Evolutionary conservation across 2,329 filamentous ascomycete species (phyloP).

Genomic region (Xylariomycetidae sp.): DNA sequence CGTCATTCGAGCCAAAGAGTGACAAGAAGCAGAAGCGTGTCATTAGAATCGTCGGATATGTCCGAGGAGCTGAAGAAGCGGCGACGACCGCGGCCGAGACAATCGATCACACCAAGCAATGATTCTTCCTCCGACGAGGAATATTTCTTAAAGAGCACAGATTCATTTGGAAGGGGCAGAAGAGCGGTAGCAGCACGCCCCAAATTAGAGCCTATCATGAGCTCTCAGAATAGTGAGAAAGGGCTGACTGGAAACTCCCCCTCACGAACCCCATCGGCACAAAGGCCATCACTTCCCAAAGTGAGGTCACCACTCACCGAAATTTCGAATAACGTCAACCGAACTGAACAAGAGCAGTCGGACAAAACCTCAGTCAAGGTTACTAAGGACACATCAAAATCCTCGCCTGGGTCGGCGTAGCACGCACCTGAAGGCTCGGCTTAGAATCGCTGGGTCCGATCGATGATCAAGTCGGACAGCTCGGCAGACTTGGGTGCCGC

Average conservation of each 20-base stretch:
- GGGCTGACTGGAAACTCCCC: constrained; percentile 11
- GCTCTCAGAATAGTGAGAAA: constrained; percentile 16
- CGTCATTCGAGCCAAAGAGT: constrained; percentile 5
- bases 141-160: constrained; percentile 16
- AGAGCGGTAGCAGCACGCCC: constrained; percentile 17
- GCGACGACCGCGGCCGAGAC: constrained; percentile 10
- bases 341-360: constrained; percentile 2
- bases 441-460: no score
- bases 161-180: constrained; percentile 18
- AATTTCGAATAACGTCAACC: constrained; percentile 8
- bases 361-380: background rate
- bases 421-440: constrained; percentile 8
- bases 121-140: constrained; percentile 20
- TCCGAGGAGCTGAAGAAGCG: constrained; percentile 16
- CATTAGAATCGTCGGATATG: constrained; percentile 16
- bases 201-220: constrained; percentile 20
- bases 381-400: constrained; percentile 2
- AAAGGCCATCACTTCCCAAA: constrained; percentile 4
- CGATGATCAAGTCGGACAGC: no score
- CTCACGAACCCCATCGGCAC: no score
- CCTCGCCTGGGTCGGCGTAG: constrained; percentile 1
- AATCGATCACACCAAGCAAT: constrained; percentile 7
- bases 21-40: constrained; percentile 14
- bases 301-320: constrained; percentile 13
- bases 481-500: no score